Evolutionary conservation across 495 filamentous ascomycete species (phyloP).

Genomic region (Neurospora sp.): DNA sequence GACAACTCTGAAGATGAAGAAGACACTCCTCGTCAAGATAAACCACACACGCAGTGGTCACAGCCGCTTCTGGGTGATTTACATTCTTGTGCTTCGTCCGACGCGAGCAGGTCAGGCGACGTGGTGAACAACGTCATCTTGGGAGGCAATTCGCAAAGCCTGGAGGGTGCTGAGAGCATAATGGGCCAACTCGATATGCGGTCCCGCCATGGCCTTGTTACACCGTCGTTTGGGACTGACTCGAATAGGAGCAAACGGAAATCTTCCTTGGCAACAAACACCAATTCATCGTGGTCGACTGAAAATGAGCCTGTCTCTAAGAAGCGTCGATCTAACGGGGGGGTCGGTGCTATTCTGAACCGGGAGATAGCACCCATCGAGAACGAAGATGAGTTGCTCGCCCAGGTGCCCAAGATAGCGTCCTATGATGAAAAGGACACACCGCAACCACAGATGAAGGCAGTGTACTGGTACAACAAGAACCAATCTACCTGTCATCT

Average conservation of each 20-base stretch:
- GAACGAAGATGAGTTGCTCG: constrained; percentile 28
- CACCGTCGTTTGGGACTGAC: constrained; percentile 13
- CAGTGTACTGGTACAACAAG: constrained; percentile 39
- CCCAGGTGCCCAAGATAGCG: constrained; percentile 27
- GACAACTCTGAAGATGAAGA: background rate
- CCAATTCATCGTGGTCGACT: constrained; percentile 19
- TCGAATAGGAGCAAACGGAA: constrained; percentile 38
- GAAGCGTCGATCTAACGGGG: constrained; percentile 31
- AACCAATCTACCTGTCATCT: constrained; percentile 41
- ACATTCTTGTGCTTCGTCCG: constrained; percentile 9
- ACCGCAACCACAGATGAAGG: constrained; percentile 18
- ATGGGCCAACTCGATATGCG: constrained; percentile 35
- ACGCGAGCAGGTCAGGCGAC: constrained; percentile 20
- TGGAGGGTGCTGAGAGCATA: constrained; percentile 34
- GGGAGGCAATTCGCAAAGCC: constrained; percentile 31
- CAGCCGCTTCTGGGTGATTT: constrained; percentile 4
- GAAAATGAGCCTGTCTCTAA: constrained; percentile 31
- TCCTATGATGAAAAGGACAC: too few species aligned
- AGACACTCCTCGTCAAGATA: constrained; percentile 18
- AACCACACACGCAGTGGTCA: constrained; percentile 6
- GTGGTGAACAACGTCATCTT: constrained; percentile 28
- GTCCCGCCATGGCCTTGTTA: constrained; percentile 16
- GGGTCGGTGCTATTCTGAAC: constrained; percentile 3
- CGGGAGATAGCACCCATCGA: constrained; percentile 1
- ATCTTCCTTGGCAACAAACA: constrained; percentile 25